Conservation (phyloP, 2,329 filamentous ascomycete genomes). For the Mycosphaerella sp. region DNA sequence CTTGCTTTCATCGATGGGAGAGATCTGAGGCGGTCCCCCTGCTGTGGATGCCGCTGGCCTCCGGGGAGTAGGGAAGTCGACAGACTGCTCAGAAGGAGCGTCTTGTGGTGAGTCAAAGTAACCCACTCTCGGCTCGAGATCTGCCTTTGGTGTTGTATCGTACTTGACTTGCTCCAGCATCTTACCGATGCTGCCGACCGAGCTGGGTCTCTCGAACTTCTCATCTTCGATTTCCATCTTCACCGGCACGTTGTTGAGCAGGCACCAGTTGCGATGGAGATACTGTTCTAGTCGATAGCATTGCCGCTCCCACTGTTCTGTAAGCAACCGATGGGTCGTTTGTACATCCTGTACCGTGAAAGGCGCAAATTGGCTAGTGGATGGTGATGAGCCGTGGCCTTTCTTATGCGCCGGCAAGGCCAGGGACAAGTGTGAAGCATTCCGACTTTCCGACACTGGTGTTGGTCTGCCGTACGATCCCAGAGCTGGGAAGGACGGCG, state of each 20-base stretch:
- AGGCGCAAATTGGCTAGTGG: conserved; percentile 19
- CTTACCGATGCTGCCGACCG: conserved; percentile 20
- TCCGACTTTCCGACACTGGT: conserved; percentile 7
- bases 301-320: conserved; percentile 47
- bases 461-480: conserved; percentile 16
- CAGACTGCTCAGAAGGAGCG: background rate
- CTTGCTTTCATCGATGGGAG: conserved; percentile 13
- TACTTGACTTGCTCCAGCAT: conserved; percentile 41
- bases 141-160: conserved; percentile 40
- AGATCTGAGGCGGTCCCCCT: conserved; percentile 9
- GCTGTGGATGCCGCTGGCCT: background rate
- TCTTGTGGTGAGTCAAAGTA: conserved; percentile 28
- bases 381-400: conserved; percentile 15
- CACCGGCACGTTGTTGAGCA: conserved; percentile 40
- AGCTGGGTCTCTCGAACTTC: conserved; percentile 41
- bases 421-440: conserved; percentile 25
- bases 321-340: conserved; percentile 42
- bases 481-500: conserved; percentile 30
- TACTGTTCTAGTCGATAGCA: conserved; percentile 43
- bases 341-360: conserved; percentile 47
- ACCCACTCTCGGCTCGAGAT: conserved; percentile 33
- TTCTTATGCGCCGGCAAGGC: conserved; percentile 20
- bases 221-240: conserved; percentile 43
- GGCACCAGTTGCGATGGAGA: conserved; percentile 42
- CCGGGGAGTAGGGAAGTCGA: conserved; percentile 9